Conservation (phyloP, 176 grass and related monocot genomes). For the Thinopyrum elongatum region DNA sequence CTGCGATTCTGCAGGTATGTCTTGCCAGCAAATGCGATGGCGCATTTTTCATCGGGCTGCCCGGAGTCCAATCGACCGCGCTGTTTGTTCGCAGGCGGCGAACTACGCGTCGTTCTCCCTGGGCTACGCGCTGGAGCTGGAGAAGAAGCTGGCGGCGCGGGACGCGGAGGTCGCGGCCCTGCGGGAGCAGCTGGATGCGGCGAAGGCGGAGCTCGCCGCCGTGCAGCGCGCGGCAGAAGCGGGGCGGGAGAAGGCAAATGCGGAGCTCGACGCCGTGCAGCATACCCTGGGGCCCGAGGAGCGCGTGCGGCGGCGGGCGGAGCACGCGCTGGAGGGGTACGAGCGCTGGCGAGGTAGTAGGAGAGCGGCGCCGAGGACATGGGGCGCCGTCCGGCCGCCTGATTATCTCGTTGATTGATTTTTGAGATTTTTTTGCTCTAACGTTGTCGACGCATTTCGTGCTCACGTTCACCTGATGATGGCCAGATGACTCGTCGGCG, state of each 20-base stretch:
- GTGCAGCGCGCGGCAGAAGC: neutral
- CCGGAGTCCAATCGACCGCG: neutral
- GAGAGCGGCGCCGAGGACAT: neutral
- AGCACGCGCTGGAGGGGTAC: neutral
- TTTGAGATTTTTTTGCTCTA: neutral
- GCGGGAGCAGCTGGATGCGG: neutral
- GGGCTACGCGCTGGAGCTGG: neutral
- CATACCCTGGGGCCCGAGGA: neutral
- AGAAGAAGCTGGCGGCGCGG: neutral
- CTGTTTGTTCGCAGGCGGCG: neutral
- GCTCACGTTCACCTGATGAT: neutral
- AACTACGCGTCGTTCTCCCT: neutral
- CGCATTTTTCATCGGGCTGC: neutral
- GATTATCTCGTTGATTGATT: neutral
- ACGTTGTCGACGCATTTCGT: neutral
- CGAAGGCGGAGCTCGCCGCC: neutral
- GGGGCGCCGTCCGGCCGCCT: neutral
- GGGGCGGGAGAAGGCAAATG: neutral
- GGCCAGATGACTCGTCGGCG: neutral
- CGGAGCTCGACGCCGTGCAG: neutral
- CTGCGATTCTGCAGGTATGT: neutral
- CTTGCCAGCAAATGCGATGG: neutral
- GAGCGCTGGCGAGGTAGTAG: constrained; percentile 4
- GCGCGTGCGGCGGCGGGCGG: neutral
- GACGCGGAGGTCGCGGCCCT: neutral